phyloP scores from a whole-genome alignment of 2,329 filamentous ascomycete genomes.

The Sclerotinia spermophila region DNA sequence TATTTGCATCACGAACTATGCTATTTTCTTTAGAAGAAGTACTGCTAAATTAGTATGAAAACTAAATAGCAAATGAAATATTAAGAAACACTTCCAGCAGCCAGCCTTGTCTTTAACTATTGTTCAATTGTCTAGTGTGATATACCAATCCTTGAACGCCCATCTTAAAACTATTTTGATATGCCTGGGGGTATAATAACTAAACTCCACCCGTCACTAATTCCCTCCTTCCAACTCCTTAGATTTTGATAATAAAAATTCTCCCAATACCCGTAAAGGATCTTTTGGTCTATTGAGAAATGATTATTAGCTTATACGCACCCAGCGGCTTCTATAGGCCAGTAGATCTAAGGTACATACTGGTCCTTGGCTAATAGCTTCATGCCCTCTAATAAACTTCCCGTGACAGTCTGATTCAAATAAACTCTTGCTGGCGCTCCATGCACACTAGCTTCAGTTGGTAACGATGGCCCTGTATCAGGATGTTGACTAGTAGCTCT shows the following conservation, averaged over 20 bases:
- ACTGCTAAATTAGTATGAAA: slow-evolving; percentile 30
- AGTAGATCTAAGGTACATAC: slow-evolving; percentile 45
- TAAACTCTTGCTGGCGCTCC: slow-evolving; percentile 68
- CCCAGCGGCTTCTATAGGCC: background rate
- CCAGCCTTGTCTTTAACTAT: slow-evolving; percentile 2
- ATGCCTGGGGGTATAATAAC: slow-evolving; percentile 4
- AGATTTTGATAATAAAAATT: slow-evolving; percentile 66
- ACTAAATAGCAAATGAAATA: slow-evolving; percentile 33
- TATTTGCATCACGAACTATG: slow-evolving; percentile 24
- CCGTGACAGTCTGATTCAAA: slow-evolving; percentile 67
- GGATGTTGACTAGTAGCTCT: slow-evolving; percentile 56
- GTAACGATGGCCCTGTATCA: slow-evolving; percentile 51
- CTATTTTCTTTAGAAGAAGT: slow-evolving; percentile 19
- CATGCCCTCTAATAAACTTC: slow-evolving; percentile 68
- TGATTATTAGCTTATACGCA: slow-evolving; percentile 5
- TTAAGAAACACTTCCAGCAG: slow-evolving; percentile 30
- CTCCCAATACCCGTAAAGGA: slow-evolving; percentile 65
- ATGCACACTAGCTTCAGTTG: slow-evolving; percentile 57
- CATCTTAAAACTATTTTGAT: slow-evolving; percentile 1
- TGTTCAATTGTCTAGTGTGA: background rate
- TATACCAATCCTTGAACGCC: slow-evolving; percentile 1
- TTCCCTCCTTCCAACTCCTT: slow-evolving; percentile 53
- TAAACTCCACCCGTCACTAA: background rate
- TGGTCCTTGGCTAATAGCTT: slow-evolving; percentile 67
- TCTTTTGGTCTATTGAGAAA: slow-evolving; percentile 54